Base-by-base conservation (phyloP, 805 yeast genomes). In the Cyberlindnera nakhonratchasimensis region DNA sequence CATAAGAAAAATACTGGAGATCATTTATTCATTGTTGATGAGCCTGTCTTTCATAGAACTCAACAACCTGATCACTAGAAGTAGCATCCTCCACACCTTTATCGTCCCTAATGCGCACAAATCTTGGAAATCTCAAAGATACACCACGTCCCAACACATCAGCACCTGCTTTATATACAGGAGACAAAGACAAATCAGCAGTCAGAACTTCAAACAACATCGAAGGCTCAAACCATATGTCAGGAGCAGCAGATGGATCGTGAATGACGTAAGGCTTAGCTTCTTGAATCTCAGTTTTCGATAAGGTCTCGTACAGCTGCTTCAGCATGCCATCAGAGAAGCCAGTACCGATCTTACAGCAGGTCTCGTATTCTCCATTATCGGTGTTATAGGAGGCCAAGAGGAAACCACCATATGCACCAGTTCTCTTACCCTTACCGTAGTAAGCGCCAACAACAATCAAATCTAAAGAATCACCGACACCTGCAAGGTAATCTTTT, bases 271-370 rank as follows among this genome's bases (percentile, higher is more conserved):
- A 84, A 0, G 84, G 70, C 51, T 80, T 83, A 2, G 96, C 84
- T n/a, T 61, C 66, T 0, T 66, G 57, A 12, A 79, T 74, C 40
- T 80, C 93, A 0, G 88, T 79, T 3, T 86, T 82, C 31, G 81
- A 77, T 44, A 93, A 70, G 37, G 70, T 70, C 20, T 72, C 75
- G 54, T 81, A 71, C 24, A 93, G 61, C 21, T 64, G 65, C 26
- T 77, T 78, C 43, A 93, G 70, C 56, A 80, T 75, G 50, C 83
- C 97, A 51, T 93, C 99, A 30, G 89, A 78, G 58, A 93, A 93
- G 0, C 99, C 99, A 1, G 99, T 93, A 36, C 99, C 99, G 42
- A 95, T 90, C 62, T 93, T 93, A 67, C 99, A 93, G 31, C 95
- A 83, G 0, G 97, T 86, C 63, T 93, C 98, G 60, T 77, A 88